Evolutionary conservation across 2,329 filamentous ascomycete genomes (phyloP), one percentile per base, ranked within the genome.

Genomic region (Arthrinium phaeospermum): DNA sequence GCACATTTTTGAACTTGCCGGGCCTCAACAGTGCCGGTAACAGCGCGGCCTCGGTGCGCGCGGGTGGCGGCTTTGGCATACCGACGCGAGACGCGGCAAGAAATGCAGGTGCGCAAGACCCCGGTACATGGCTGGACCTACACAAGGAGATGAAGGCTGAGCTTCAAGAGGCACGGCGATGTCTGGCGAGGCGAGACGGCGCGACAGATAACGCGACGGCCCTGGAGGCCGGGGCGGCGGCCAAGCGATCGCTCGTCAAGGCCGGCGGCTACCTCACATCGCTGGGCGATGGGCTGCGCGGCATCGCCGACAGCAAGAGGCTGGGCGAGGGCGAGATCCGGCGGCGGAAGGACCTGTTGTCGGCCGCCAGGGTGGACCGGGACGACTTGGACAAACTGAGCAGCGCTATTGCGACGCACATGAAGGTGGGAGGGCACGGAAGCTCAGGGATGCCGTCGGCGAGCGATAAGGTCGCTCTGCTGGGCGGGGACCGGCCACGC

Each of bases 261-360:
- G 92, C 92, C 0, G 91, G 89, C 0, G 89, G 89, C 0, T 80
- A 94, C 71, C 83, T 95, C 4, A 85, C 84, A 1, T 89, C 87
- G 69, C 84, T 96, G 45, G 89, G 91, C 6, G 89, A 93, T 47
- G 93, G 92, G 0, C 80, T 96, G 73, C 85, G 85, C 73, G 82
- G 83, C 44, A 87, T 92, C 79, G 85, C 87, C 75, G 88, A 91
- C 46, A 79, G 80, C 1, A 85, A 84, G 69, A 77, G 89, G 74
- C 79, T 96, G 0, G 93, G 93, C 4, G 92, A 93, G 3, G 94
- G 94, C 22, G 94, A 96, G 83, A 82, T 95, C 46, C 86, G 93
- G 64, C 85, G 94, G 8, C 85, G 94, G 69, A 86, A 90, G 72
- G 94, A 96, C 80, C 83, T 96, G 74, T 82, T 96, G 4, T 88